Conservation (phyloP, 768 basidiomycete species). For the Russula compacta region DNA sequence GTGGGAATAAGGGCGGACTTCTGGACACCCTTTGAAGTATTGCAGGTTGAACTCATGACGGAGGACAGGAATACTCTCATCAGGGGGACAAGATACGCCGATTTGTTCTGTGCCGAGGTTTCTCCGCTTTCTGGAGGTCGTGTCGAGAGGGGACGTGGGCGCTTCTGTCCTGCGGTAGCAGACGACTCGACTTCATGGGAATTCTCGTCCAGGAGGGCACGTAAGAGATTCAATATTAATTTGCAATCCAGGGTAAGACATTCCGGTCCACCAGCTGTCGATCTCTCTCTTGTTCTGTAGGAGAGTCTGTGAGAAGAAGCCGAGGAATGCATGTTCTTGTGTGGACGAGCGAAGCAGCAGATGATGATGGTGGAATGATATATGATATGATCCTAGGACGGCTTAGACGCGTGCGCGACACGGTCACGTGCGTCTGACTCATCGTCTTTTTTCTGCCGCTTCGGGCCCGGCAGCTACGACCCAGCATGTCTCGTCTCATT, state of each 20-base stretch:
- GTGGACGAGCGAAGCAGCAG: background rate
- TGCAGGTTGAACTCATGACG: slow-evolving; percentile 14
- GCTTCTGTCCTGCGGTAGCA: slow-evolving; percentile 7
- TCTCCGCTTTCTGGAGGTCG: slow-evolving; percentile 1
- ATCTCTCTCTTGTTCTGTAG: slow-evolving; percentile 4
- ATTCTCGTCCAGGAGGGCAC: background rate
- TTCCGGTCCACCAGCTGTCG: background rate
- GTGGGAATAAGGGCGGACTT: background rate
- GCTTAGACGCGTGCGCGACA: background rate
- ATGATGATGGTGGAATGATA: background rate
- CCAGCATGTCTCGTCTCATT: slow-evolving; percentile 72
- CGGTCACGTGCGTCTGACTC: slow-evolving; percentile 8
- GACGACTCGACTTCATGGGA: background rate
- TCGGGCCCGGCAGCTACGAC: background rate
- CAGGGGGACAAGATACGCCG: background rate
- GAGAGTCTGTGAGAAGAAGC: slow-evolving; percentile 9
- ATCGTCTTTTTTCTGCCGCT: background rate
- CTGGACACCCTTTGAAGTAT: slow-evolving; percentile 5
- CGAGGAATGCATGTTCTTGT: slow-evolving; percentile 10
- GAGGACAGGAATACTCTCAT: slow-evolving; percentile 9
- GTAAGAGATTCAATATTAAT: slow-evolving; percentile 5
- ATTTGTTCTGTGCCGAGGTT: background rate
- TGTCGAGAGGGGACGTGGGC: background rate
- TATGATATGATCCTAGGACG: too few species aligned
- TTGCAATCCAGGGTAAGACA: slow-evolving; percentile 7